Base-by-base conservation (phyloP, 306 rosid genomes). In the Lablab purpureus region DNA sequence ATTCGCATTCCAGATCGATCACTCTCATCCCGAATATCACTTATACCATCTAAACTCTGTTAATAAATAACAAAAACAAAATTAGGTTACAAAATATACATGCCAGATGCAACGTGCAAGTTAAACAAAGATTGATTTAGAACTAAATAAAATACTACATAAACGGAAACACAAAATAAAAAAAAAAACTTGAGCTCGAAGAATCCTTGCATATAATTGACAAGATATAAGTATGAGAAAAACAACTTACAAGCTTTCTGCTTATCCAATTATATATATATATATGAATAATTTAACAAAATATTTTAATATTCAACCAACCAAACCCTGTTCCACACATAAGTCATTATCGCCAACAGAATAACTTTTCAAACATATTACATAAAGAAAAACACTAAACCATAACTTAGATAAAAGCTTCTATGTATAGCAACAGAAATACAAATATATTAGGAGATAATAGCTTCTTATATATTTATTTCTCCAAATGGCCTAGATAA, bases 1-100 rank as follows among this genome's bases (percentile, higher is more conserved):
- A 95, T 67, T 58, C 98, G 97, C 99, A 95, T 95, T 83, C 98
- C 99, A 84, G 97, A 69, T 28, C 99, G 96, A 84, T 95, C 99
- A 82, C 97, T 93, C 76, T 95, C 99, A 78, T 95, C 99, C 79
- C 98, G 91, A 70, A 95, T 90, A 87, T 95, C 99, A 82, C 97
- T 85, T 79, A 95, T 86, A 59, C 99, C 97, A 17, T 95, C 99
- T 59, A 95, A 71, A 80, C 69, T 91, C 99, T 95, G 96, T 62
- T 47, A 36, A 21, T 49, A 62, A 75, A 69, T 45, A 66, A 10
- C 63, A 78, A 55, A 65, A 65, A 4, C 41, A 75, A 23, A 19
- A 77, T 13, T 7, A 78, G 41, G 30, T 27, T 69, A 50, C 22
- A 74, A 30, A 25, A 43, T 72, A 50, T 21, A 76, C 23, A 80